These are phyloP conservation scores for Fraxinus latifolia DNA, from an alignment of 305 asterid species.

Conservation along the genomic window DNA sequence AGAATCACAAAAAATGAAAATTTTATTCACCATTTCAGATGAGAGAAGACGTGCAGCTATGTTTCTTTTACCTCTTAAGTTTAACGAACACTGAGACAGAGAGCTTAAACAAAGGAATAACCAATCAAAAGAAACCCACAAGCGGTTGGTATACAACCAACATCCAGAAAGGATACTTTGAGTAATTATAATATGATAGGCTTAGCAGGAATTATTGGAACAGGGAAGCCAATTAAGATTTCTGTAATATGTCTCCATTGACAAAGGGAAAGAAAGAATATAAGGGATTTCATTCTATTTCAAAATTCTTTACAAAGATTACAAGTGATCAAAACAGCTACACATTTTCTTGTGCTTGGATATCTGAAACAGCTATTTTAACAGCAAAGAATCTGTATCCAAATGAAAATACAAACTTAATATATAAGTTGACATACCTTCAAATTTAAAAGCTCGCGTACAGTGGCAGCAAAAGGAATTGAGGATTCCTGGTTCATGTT, in stretches of 20 bases:
- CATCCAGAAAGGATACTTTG: neutral
- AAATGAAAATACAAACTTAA: neutral
- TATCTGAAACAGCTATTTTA: neutral
- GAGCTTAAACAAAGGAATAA: neutral
- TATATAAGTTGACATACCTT: slow-evolving; percentile 44
- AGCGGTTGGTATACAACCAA: neutral
- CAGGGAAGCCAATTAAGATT: neutral
- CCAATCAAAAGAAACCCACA: neutral
- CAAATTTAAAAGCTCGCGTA: slow-evolving; percentile 66
- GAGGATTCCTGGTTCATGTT: slow-evolving; percentile 36
- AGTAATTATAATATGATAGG: neutral
- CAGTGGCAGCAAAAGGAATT: slow-evolving; percentile 51
- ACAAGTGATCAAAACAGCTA: slow-evolving; percentile 1
- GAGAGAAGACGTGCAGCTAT: neutral
- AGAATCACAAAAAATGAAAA: neutral
- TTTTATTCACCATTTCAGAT: neutral
- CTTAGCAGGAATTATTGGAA: neutral
- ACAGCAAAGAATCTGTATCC: neutral
- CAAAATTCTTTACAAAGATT: neutral
- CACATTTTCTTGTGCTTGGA: slow-evolving; percentile 1
- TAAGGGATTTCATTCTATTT: neutral
- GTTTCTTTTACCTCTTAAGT: neutral
- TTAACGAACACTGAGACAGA: neutral
- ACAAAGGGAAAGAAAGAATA: neutral
- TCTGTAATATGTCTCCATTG: neutral